phyloP scores from a whole-genome alignment of 169 alveolate species.

The Toxoplasma gondii region DNA sequence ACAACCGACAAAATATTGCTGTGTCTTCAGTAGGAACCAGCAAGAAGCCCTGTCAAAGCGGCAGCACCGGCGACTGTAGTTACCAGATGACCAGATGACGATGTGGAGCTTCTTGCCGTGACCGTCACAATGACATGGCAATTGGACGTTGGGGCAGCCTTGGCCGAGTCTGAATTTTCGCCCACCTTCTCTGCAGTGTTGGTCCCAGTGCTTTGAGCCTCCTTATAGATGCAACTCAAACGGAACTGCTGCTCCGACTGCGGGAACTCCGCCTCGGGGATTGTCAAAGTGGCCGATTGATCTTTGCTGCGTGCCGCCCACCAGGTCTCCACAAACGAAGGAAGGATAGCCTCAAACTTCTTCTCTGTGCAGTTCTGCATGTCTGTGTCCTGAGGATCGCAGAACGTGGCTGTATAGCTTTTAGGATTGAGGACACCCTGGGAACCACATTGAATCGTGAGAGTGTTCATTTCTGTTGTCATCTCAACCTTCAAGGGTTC shows the following conservation, averaged over 20 bases:
- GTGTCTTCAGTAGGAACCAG: no score
- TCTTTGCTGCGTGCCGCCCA: neutral
- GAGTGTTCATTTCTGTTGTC: conserved; percentile 9
- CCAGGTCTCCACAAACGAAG: neutral
- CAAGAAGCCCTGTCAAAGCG: neutral
- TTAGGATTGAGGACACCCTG: neutral
- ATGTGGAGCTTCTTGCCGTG: neutral
- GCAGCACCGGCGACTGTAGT: neutral
- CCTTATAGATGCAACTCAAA: neutral
- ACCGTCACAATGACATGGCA: conserved; percentile 6
- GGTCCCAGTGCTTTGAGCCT: neutral
- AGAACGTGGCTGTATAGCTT: neutral
- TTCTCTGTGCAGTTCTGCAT: neutral
- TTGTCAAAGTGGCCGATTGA: neutral
- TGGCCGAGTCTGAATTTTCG: neutral
- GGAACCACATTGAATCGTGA: neutral
- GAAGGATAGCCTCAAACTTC: neutral
- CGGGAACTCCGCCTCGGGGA: neutral
- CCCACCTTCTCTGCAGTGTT: neutral
- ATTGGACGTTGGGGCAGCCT: neutral
- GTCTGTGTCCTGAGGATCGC: neutral
- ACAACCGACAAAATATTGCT: no score
- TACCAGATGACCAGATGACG: neutral
- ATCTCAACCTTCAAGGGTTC: neutral
- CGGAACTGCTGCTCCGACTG: neutral